Conservation (phyloP, 1,284 basidiomycete species). For the Pisolithus thermaeus region DNA sequence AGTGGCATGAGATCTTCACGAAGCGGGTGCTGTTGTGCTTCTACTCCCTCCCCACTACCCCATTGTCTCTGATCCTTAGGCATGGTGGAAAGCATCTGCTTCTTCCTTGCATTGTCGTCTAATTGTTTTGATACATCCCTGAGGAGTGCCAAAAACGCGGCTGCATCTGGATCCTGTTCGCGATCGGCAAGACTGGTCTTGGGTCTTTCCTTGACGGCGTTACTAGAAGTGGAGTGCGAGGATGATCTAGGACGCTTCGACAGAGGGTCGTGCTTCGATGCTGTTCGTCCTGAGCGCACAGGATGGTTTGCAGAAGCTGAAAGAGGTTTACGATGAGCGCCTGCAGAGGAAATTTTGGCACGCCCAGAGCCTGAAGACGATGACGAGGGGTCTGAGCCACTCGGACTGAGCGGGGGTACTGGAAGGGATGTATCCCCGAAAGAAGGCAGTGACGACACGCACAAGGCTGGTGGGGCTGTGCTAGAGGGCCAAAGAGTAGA, state of each 20-base stretch:
- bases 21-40: background rate
- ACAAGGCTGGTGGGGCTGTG: constrained; percentile 5
- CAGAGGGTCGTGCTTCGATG: background rate
- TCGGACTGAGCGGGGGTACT: background rate
- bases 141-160: constrained; percentile 20
- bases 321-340: constrained; percentile 12
- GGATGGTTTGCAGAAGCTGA: constrained; percentile 15
- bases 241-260: constrained; percentile 17
- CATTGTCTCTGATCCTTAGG: constrained; percentile 9
- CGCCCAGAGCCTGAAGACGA: constrained; percentile 3
- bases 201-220: background rate
- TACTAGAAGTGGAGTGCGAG: constrained; percentile 11
- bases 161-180: constrained; percentile 20
- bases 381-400: background rate
- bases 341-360: constrained; percentile 4
- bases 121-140: constrained; percentile 16
- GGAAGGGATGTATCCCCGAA: constrained; percentile 6
- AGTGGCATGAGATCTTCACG: background rate
- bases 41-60: background rate
- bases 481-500: constrained; percentile 3
- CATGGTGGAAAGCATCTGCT: constrained; percentile 14
- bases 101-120: constrained; percentile 22
- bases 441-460: constrained; percentile 7
- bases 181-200: background rate
- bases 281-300: background rate